phyloP scores from a whole-genome alignment of 2,329 filamentous ascomycete genomes.

The Ophiostoma tasmaniense region DNA sequence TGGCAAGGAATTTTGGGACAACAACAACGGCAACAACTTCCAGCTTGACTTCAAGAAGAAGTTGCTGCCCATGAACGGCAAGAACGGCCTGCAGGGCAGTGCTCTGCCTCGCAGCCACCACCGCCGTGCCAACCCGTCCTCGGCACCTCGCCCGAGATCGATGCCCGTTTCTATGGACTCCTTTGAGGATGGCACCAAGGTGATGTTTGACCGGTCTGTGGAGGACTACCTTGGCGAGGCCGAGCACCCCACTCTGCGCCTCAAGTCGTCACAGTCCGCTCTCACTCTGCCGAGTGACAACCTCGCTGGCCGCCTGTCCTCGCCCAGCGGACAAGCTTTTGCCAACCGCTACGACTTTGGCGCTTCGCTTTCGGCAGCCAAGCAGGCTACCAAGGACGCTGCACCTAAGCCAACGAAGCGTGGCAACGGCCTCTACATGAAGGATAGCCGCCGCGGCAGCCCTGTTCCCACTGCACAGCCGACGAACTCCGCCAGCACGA shows the following conservation, averaged over 20 bases:
- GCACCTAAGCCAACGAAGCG: constrained; percentile 44
- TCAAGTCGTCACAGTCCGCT: constrained; percentile 61
- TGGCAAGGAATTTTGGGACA: constrained; percentile 89
- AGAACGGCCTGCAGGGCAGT: constrained; percentile 35
- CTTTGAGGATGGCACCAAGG: constrained; percentile 54
- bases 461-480: constrained; percentile 2
- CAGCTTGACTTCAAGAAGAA: constrained; percentile 90
- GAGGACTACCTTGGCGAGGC: constrained; percentile 57
- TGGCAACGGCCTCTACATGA: constrained; percentile 52
- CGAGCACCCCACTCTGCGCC: constrained; percentile 47
- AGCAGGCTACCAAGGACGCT: constrained; percentile 62
- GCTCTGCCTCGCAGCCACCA: constrained; percentile 59
- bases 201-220: constrained; percentile 51
- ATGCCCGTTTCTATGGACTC: constrained; percentile 58
- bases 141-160: constrained; percentile 43
- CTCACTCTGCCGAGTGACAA: constrained; percentile 56
- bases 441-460: constrained; percentile 36
- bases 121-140: constrained; percentile 35
- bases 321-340: constrained; percentile 64
- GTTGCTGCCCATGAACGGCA: constrained; percentile 52
- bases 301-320: constrained; percentile 41
- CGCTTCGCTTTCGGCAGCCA: constrained; percentile 78
- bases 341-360: constrained; percentile 93
- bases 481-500: constrained; percentile 15
- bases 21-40: constrained; percentile 79